Percentiles rank a stretch among this genome's conserved stretches.
Conservation (phyloP, 345 rosid genomes). For the Hibiscus tridactylites region DNA sequence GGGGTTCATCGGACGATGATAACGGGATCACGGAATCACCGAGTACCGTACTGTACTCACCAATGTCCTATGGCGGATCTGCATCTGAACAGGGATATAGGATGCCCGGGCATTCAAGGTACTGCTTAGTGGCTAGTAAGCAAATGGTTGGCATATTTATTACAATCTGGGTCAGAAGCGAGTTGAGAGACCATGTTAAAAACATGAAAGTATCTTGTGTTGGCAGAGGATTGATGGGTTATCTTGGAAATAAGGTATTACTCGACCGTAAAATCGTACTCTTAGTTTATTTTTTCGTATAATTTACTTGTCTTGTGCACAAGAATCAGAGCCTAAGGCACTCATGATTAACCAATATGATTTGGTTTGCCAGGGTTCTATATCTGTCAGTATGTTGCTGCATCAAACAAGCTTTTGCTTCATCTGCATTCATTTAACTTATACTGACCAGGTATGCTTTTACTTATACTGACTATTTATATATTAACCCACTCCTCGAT, state of each 20-base stretch:
- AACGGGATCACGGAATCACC: conserved; percentile 87
- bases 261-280: neutral
- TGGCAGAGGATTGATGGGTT: conserved; percentile 98
- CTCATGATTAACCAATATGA: neutral
- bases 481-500: too few relatives aligned
- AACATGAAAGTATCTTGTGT: conserved; percentile 97
- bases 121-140: conserved; percentile 82
- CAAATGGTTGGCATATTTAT: conserved; percentile 98
- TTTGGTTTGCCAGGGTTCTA: neutral
- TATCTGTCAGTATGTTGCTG: neutral
- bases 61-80: conserved; percentile 54
- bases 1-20: conserved; percentile 97
- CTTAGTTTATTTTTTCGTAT: neutral
- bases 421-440: neutral
- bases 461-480: too few relatives aligned
- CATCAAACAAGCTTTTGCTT: neutral
- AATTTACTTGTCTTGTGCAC: neutral
- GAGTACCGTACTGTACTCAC: conserved; percentile 67
- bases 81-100: conserved; percentile 59
- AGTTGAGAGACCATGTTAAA: conserved; percentile 69
- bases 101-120: conserved; percentile 63
- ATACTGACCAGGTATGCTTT: too few relatives aligned
- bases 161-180: conserved; percentile 91
- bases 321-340: neutral
- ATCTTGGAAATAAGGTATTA: conserved; percentile 96